phyloP scores from a whole-genome alignment of 345 rosid species.

The Eucalyptus urophylla region DNA sequence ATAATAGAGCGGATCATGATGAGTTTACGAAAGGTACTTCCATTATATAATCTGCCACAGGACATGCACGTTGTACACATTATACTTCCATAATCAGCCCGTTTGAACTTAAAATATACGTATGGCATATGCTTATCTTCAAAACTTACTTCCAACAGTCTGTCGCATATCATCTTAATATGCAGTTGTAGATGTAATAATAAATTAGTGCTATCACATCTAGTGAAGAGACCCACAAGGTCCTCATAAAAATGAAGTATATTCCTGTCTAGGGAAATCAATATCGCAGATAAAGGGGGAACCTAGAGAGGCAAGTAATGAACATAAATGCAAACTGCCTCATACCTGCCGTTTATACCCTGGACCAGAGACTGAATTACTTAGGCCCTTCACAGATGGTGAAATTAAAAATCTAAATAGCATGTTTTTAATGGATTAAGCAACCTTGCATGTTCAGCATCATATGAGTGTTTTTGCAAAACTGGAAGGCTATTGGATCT shows the following conservation, averaged over 20 bases:
- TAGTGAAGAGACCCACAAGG: background rate
- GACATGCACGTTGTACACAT: background rate
- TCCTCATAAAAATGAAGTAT: background rate
- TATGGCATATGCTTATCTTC: background rate
- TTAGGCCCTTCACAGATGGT: too few species aligned
- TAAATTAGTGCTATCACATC: background rate
- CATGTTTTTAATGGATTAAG: too few species aligned
- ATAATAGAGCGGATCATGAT: background rate
- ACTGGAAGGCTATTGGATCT: too few species aligned
- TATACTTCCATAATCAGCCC: too few species aligned
- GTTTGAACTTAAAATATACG: too few species aligned
- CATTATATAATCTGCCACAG: background rate
- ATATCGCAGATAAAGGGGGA: background rate
- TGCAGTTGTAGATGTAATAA: background rate
- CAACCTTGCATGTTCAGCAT: too few species aligned
- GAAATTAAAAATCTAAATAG: too few species aligned
- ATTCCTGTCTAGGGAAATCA: background rate
- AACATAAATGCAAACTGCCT: too few species aligned
- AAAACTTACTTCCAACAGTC: background rate
- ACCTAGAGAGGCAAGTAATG: too few species aligned
- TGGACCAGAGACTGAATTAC: too few species aligned
- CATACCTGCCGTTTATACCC: too few species aligned
- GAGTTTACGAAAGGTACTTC: background rate
- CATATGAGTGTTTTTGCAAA: too few species aligned
- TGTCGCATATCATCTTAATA: background rate